Conservation (phyloP, 108 stramenopile genomes). For the Conticribra weissflogii region DNA sequence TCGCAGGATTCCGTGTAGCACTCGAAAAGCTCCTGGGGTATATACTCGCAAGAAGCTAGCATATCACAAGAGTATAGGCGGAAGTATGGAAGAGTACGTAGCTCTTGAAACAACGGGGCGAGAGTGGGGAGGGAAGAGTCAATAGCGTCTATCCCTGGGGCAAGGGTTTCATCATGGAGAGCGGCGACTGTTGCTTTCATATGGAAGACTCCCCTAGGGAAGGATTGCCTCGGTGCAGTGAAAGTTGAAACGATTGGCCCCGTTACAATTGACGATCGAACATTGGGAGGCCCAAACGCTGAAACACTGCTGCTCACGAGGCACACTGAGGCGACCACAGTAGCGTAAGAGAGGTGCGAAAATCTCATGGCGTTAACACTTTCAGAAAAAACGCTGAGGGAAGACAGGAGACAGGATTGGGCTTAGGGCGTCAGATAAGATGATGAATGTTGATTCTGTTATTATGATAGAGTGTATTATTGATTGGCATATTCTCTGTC, state of each 20-base stretch:
- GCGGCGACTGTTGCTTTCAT: constrained; percentile 17
- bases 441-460: too few relatives aligned
- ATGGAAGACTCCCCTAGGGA: background rate
- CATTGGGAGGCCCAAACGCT: background rate
- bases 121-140: constrained; percentile 61
- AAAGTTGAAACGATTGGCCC: background rate
- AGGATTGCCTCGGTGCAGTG: background rate
- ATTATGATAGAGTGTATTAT: too few relatives aligned
- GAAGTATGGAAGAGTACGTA: constrained; percentile 71
- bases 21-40: constrained; percentile 88
- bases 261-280: background rate
- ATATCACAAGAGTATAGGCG: constrained; percentile 85
- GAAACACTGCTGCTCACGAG: background rate
- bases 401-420: too few relatives aligned
- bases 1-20: constrained; percentile 91
- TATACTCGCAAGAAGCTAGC: constrained; percentile 88
- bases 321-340: background rate
- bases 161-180: constrained; percentile 58
- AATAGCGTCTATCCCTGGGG: constrained; percentile 68
- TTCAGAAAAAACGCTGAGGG: too few relatives aligned
- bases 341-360: background rate
- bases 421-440: too few relatives aligned
- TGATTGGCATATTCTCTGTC: too few relatives aligned
- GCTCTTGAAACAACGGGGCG: constrained; percentile 40
- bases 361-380: background rate